Conservation (phyloP, 768 basidiomycete genomes). For the Mycena leptocephala region DNA sequence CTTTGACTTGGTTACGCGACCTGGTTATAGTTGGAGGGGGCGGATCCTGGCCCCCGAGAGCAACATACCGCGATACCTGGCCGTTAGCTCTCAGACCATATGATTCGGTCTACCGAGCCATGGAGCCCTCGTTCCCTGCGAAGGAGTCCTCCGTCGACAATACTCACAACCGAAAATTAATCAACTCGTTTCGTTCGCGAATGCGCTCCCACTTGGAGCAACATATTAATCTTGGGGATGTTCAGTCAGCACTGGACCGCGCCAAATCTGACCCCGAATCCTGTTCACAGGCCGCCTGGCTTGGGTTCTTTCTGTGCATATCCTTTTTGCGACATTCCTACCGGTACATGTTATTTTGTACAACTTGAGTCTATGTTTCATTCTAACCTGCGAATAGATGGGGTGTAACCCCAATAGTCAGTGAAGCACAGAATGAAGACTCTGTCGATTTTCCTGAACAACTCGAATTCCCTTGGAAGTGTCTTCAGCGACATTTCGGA, state of each 20-base stretch:
- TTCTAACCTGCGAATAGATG: slow-evolving; percentile 25
- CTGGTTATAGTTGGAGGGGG: slow-evolving; percentile 32
- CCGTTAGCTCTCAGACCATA: slow-evolving; percentile 30
- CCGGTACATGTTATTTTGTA: slow-evolving; percentile 27
- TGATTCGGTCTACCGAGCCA: slow-evolving; percentile 27
- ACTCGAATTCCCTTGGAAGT: slow-evolving; percentile 36
- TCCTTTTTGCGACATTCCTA: slow-evolving; percentile 40
- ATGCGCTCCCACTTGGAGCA: slow-evolving; percentile 31
- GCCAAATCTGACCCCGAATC: slow-evolving; percentile 27
- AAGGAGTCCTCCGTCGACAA: slow-evolving; percentile 37
- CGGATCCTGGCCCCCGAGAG: slow-evolving; percentile 40
- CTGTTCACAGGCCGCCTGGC: slow-evolving; percentile 36
- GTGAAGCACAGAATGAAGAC: slow-evolving; percentile 40
- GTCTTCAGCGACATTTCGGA: slow-evolving; percentile 35
- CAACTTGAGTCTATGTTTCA: neutral
- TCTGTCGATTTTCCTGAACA: slow-evolving; percentile 37
- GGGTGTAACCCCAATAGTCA: slow-evolving; percentile 40
- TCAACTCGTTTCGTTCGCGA: slow-evolving; percentile 35
- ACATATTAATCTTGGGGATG: slow-evolving; percentile 25
- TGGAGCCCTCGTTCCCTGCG: slow-evolving; percentile 37
- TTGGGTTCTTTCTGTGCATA: slow-evolving; percentile 35
- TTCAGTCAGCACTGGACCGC: slow-evolving; percentile 33
- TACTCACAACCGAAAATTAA: slow-evolving; percentile 36
- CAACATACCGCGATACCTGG: slow-evolving; percentile 39
- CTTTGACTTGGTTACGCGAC: slow-evolving; percentile 26